phyloP scores from a whole-genome alignment of 1,139 yeast genomes.

The Hansenula sp. region DNA sequence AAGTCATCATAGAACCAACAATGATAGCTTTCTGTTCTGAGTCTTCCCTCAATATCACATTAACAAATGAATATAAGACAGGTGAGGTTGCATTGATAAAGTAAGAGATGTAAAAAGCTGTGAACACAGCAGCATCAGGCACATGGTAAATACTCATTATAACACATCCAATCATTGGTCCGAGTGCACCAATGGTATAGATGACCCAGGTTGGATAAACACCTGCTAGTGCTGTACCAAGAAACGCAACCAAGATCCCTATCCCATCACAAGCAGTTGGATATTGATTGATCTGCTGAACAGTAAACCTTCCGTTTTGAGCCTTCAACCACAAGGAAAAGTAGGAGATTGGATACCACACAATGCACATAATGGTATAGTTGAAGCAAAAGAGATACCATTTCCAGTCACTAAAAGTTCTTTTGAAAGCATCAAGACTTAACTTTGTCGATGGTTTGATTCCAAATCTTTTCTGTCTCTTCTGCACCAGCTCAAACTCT shows the following conservation, averaged over 20 bases:
- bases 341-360: constrained; percentile 14
- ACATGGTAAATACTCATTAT: constrained; percentile 35
- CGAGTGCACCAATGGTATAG: constrained; percentile 11
- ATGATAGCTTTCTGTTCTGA: constrained; percentile 7
- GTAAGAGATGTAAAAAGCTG: constrained; percentile 33
- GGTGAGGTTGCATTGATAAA: constrained; percentile 15
- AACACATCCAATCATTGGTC: constrained; percentile 20
- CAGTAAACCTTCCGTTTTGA: constrained; percentile 8
- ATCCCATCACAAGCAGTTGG: constrained; percentile 17
- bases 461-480: constrained; percentile 33
- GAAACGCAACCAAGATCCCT: constrained; percentile 6
- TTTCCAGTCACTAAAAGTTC: constrained; percentile 13
- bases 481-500: constrained; percentile 47
- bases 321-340: constrained; percentile 15
- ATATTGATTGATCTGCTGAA: constrained; percentile 15
- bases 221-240: constrained; percentile 12
- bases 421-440: constrained; percentile 20
- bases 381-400: constrained; percentile 38
- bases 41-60: constrained; percentile 2
- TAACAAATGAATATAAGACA: constrained; percentile 3
- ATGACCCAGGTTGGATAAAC: constrained; percentile 29
- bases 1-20: constrained; percentile 7
- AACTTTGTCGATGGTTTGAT: constrained; percentile 11
- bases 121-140: constrained; percentile 13
- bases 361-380: constrained; percentile 43